phyloP scores from a whole-genome alignment of 352 stramenopile species.

The Phytophthora palmivora region DNA sequence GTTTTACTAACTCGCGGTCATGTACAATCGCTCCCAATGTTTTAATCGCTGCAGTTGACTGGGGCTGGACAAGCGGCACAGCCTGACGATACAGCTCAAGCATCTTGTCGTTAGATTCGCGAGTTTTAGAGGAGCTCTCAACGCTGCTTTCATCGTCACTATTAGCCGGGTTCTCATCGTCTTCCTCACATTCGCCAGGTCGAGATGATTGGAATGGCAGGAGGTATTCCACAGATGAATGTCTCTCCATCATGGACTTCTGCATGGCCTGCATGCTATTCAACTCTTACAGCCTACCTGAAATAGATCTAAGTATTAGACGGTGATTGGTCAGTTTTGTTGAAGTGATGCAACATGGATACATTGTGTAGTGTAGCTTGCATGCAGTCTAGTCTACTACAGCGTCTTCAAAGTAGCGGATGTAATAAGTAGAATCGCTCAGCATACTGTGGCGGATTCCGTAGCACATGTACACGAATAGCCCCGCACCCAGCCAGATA shows the following conservation, averaged over 20 bases:
- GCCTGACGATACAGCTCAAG: conserved; percentile 62
- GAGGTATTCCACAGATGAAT: conserved; percentile 23
- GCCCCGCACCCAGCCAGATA: conserved; percentile 71
- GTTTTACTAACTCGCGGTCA: conserved; percentile 51
- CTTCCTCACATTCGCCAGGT: background rate
- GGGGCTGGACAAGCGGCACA: conserved; percentile 59
- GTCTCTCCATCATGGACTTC: background rate
- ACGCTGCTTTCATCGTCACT: conserved; percentile 15
- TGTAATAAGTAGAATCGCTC: conserved; percentile 31
- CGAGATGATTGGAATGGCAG: conserved; percentile 30
- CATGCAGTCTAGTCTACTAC: conserved; percentile 13
- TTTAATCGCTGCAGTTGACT: conserved; percentile 66
- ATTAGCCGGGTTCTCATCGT: background rate
- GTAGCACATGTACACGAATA: conserved; percentile 80
- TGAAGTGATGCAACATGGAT: conserved; percentile 22
- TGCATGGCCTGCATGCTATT: background rate
- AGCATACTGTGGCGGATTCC: conserved; percentile 82
- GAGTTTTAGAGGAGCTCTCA: conserved; percentile 2
- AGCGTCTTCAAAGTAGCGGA: conserved; percentile 35
- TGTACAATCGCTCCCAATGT: conserved; percentile 64
- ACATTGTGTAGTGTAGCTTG: conserved; percentile 15
- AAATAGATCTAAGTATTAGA: conserved; percentile 26
- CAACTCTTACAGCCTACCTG: conserved; percentile 1
- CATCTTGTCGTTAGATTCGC: conserved; percentile 19
- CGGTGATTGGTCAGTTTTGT: conserved; percentile 25